Evolutionary conservation across 1,284 basidiomycete genomes (phyloP).

Genomic region (Mycosarcoma maydis): DNA sequence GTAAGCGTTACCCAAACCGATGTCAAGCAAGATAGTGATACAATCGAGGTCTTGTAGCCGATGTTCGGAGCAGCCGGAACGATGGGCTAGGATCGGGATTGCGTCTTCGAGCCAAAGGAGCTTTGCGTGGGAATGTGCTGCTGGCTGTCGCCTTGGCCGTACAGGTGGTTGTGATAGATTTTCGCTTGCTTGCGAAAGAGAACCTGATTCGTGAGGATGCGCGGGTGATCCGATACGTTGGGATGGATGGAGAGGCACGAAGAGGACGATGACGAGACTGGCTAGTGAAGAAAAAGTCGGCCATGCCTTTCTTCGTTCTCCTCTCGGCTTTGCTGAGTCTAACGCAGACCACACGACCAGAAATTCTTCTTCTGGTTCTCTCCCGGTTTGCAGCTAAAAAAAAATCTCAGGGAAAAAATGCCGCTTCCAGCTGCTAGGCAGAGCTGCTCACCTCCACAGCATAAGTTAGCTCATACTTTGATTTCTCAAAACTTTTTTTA

Average conservation of each 20-base stretch:
- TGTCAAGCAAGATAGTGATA: neutral
- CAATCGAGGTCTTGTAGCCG: too few relatives aligned
- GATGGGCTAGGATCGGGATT: neutral
- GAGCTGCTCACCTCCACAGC: constrained; percentile 24
- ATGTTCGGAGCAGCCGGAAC: neutral
- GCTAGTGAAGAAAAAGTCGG: neutral
- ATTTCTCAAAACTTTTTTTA: neutral
- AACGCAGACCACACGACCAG: constrained; percentile 9
- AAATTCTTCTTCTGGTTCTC: neutral
- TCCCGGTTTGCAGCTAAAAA: constrained; percentile 3
- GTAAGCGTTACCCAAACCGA: too few relatives aligned
- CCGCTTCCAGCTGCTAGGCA: too few relatives aligned
- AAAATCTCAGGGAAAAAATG: neutral
- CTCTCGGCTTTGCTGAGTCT: constrained; percentile 11
- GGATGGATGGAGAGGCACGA: neutral
- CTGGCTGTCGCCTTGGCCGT: constrained; percentile 1
- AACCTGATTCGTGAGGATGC: too few relatives aligned
- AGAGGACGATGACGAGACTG: neutral
- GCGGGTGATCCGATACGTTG: constrained; percentile 1
- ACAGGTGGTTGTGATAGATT: too few relatives aligned
- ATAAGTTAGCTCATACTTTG: neutral
- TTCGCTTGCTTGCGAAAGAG: too few relatives aligned
- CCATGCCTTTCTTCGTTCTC: neutral
- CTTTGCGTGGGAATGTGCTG: neutral
- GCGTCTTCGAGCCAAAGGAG: too few relatives aligned